These are phyloP conservation scores for Zygosaccharomyces pseudobailii DNA, from an alignment of 1,139 yeast species.

Conservation along the genomic window DNA sequence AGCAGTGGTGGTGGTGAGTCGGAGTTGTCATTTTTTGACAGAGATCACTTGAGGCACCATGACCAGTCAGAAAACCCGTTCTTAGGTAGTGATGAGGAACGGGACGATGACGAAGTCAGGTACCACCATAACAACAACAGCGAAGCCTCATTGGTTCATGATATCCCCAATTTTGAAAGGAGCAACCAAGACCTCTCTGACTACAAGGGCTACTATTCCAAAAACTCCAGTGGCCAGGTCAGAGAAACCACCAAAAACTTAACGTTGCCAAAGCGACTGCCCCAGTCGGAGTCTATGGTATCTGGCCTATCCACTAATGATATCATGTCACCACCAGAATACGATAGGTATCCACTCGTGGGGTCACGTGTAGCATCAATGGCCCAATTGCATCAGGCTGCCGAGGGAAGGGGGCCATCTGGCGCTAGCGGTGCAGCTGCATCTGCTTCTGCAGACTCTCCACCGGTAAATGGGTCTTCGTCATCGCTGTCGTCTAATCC, in stretches of 20 bases:
- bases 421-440: neutral
- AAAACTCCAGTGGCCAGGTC: slow-evolving; percentile 9
- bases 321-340: slow-evolving; percentile 46
- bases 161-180: slow-evolving; percentile 4
- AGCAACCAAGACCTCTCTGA: slow-evolving; percentile 19
- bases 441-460: slow-evolving; percentile 13
- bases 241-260: slow-evolving; percentile 5
- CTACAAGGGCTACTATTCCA: slow-evolving; percentile 32
- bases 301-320: slow-evolving; percentile 22
- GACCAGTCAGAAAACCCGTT: slow-evolving; percentile 18
- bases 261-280: slow-evolving; percentile 9
- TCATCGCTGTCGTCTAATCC: slow-evolving; percentile 34
- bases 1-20: slow-evolving; percentile 6
- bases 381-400: slow-evolving; percentile 24
- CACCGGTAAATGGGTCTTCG: slow-evolving; percentile 26
- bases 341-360: slow-evolving; percentile 54
- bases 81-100: slow-evolving; percentile 27
- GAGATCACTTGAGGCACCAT: neutral
- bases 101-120: slow-evolving; percentile 8
- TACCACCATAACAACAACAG: slow-evolving; percentile 15
- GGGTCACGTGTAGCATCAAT: slow-evolving; percentile 46
- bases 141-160: slow-evolving; percentile 15
- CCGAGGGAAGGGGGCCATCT: slow-evolving; percentile 1
- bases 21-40: neutral
- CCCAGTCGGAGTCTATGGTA: slow-evolving; percentile 14